phyloP scores from a whole-genome alignment of 2,329 filamentous ascomycete genomes.

The Capronia americana region DNA sequence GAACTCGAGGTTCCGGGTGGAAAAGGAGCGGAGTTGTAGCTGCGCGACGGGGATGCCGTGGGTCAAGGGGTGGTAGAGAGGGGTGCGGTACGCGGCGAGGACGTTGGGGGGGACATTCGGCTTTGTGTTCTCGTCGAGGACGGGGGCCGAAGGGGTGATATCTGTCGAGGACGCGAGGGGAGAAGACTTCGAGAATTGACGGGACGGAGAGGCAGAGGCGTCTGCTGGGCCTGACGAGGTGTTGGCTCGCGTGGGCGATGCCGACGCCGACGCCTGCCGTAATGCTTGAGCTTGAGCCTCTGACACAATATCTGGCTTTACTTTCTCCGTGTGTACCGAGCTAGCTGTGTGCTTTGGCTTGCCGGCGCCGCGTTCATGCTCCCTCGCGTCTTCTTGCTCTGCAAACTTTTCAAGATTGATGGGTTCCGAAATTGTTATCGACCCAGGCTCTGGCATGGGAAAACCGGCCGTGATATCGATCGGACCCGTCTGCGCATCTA shows the following conservation, averaged over 20 bases:
- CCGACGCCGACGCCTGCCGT: conserved; percentile 1
- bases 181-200: neutral
- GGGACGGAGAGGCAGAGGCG: neutral
- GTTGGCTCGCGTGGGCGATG: neutral
- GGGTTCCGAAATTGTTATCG: conserved; percentile 21
- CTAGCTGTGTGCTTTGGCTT: conserved; percentile 11
- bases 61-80: conserved; percentile 72
- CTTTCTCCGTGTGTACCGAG: conserved; percentile 2
- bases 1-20: conserved; percentile 86
- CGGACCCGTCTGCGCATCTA: conserved; percentile 6
- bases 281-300: conserved; percentile 11
- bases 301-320: neutral
- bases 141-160: neutral
- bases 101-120: conserved; percentile 38
- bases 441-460: conserved; percentile 30
- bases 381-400: neutral
- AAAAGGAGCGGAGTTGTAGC: conserved; percentile 91
- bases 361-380: too few species aligned
- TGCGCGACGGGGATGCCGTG: conserved; percentile 86
- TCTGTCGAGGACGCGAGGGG: neutral
- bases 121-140: conserved; percentile 3
- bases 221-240: neutral
- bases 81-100: conserved; percentile 77
- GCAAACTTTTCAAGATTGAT: conserved; percentile 6
- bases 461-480: conserved; percentile 35